These are phyloP conservation scores for Remersonia thermophila DNA, from an alignment of 2,329 filamentous ascomycete species.

Conservation along the genomic window DNA sequence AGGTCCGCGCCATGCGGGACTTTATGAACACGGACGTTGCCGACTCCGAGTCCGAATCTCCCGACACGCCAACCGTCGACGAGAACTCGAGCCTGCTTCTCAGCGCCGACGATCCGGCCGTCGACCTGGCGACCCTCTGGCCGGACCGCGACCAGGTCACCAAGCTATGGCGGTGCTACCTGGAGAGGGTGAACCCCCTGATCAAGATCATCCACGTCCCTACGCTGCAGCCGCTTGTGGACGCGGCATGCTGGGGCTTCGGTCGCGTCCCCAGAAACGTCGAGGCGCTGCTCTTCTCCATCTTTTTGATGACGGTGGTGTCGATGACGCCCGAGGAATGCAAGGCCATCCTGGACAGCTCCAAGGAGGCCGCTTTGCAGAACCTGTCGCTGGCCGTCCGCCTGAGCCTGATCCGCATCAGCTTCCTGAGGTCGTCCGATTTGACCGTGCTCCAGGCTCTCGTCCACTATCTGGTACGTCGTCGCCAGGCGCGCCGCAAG, in stretches of 20 bases:
- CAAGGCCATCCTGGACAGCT: slow-evolving; percentile 36
- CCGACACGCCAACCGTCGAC: slow-evolving; percentile 39
- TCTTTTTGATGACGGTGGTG: slow-evolving; percentile 49
- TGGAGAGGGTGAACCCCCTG: slow-evolving; percentile 63
- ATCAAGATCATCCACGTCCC: slow-evolving; percentile 63
- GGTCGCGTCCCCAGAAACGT: slow-evolving; percentile 42
- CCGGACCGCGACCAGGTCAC: slow-evolving; percentile 56
- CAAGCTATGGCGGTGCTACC: slow-evolving; percentile 60
- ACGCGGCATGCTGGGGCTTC: slow-evolving; percentile 48
- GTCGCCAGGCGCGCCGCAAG: too few species aligned
- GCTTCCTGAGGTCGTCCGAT: slow-evolving; percentile 47
- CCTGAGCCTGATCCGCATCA: slow-evolving; percentile 35
- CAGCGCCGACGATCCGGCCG: slow-evolving; percentile 26
- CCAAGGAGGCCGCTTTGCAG: slow-evolving; percentile 37
- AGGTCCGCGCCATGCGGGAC: slow-evolving; percentile 47
- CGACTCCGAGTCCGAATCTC: slow-evolving; percentile 24
- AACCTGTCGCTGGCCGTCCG: slow-evolving; percentile 41
- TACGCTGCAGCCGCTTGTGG: slow-evolving; percentile 51
- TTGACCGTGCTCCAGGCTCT: slow-evolving; percentile 47
- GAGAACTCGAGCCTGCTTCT: slow-evolving; percentile 40
- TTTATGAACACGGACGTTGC: slow-evolving; percentile 44
- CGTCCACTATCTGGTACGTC: slow-evolving; percentile 40
- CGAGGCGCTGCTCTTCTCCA: slow-evolving; percentile 51
- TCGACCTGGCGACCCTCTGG: slow-evolving; percentile 40
- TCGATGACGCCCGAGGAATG: slow-evolving; percentile 46